Conservation (phyloP, 2,329 filamentous ascomycete species). For the Diaporthe nobilis region DNA sequence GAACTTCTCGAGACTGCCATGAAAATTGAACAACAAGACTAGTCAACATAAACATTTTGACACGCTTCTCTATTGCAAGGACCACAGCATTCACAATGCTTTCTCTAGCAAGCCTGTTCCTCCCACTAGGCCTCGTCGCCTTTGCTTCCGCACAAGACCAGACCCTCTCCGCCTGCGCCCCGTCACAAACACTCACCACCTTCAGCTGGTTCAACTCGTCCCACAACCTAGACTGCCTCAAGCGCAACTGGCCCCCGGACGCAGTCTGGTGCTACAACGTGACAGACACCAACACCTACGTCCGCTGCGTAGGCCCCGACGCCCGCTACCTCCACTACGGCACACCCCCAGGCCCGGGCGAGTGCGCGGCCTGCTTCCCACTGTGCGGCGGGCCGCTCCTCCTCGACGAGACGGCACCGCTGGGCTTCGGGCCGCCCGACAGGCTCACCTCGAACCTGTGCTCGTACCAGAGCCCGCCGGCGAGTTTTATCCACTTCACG, state of each 20-base stretch:
- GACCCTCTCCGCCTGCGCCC: background rate
- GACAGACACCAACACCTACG: conserved; percentile 8
- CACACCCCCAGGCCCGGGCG: conserved; percentile 13
- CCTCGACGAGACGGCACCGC: conserved; percentile 1
- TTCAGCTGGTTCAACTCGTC: conserved; percentile 39
- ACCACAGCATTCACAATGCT: background rate
- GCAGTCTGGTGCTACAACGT: conserved; percentile 34
- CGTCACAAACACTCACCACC: conserved; percentile 13
- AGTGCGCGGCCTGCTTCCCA: conserved; percentile 15
- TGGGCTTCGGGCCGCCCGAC: conserved; percentile 37
- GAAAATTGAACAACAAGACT: background rate
- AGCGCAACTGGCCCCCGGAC: conserved; percentile 28
- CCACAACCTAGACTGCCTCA: conserved; percentile 38
- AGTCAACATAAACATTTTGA: background rate
- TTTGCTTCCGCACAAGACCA: background rate
- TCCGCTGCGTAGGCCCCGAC: conserved; percentile 4
- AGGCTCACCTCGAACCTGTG: conserved; percentile 26
- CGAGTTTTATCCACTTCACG: conserved; percentile 3
- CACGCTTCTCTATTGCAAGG: background rate
- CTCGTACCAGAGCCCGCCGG: conserved; percentile 19
- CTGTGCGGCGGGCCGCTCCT: background rate
- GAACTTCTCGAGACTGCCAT: background rate
- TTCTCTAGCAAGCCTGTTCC: background rate
- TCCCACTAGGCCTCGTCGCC: background rate
- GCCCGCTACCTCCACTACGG: conserved; percentile 36